Evolutionary conservation across 768 basidiomycete species (phyloP).

Genomic region (Leccinum boreale): DNA sequence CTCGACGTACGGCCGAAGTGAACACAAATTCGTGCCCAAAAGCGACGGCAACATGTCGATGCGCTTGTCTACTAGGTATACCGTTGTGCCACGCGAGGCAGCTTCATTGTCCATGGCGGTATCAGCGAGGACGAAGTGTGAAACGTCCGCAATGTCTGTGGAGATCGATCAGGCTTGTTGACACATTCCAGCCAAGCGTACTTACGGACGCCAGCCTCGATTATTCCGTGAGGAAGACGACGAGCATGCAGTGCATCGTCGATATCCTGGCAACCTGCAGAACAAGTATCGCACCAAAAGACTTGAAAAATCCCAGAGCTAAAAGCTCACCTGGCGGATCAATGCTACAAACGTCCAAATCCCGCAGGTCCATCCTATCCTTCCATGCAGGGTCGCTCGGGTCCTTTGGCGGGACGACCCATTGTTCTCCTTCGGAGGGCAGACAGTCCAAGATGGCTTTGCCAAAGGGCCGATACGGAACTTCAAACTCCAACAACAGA

Average conservation of each 20-base stretch:
- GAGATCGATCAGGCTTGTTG: not conserved
- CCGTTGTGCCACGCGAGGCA: no score
- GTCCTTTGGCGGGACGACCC: slow-evolving; percentile 86
- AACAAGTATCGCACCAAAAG: not conserved
- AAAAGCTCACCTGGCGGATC: slow-evolving; percentile 78
- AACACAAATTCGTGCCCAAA: slow-evolving; percentile 94
- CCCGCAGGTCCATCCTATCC: slow-evolving; percentile 83
- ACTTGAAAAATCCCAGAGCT: slow-evolving; percentile 4
- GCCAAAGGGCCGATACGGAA: slow-evolving; percentile 96
- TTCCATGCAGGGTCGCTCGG: slow-evolving; percentile 58
- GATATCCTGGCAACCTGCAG: slow-evolving; percentile 90
- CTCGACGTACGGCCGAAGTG: slow-evolving; percentile 88
- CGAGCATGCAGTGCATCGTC: slow-evolving; percentile 96
- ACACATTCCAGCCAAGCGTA: slow-evolving; percentile 21
- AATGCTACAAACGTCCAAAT: slow-evolving; percentile 89
- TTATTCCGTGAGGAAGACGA: slow-evolving; percentile 83
- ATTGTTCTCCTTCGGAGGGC: slow-evolving; percentile 83
- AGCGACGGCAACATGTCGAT: slow-evolving; percentile 97
- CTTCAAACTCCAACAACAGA: slow-evolving; percentile 89
- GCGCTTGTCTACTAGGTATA: no score
- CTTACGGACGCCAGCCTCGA: slow-evolving; percentile 97
- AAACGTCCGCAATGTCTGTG: slow-evolving; percentile 96
- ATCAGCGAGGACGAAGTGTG: slow-evolving; percentile 89
- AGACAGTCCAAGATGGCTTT: slow-evolving; percentile 90
- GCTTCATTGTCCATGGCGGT: slow-evolving; percentile 86